Base-by-base conservation (phyloP, 257 asterid species). In the Solanum lycopersicoides region DNA sequence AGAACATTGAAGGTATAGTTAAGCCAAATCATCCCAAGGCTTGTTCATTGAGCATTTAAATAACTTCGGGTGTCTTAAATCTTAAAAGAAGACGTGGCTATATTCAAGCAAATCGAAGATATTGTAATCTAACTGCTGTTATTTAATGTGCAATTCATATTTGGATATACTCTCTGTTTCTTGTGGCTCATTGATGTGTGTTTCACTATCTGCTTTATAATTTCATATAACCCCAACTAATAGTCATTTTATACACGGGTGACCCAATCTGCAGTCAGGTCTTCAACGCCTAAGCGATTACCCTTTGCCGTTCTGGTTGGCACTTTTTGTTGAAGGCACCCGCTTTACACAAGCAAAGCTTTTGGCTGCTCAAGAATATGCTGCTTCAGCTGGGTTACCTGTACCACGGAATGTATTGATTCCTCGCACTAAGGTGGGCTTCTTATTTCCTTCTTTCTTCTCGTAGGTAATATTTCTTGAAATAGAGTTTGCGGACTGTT, bases 241-340 rank as follows among this genome's bases (percentile, higher is more conserved):
- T 44, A 12, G 69, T 68, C 75, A 15, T 35, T 83, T 69, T 53
- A 60, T 82, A 65, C 77, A 82, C 13, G 83, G 86, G 88, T 42
- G 87, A 39, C 72, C 90, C 72, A 72, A 79, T 87, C 16, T 92
- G 91, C 98, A 97, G 99, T 88, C 91, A 45, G 95, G 98, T 82
- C 93, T 95, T 73, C 95, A 93, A 87, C 90, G 91, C 73, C 92
- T 97, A n/a, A 88, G 87, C 34, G 99, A 97, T 91, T 96, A 90
- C 86, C 99, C 99, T 87, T 92, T 68, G 60, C 98, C 99, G 35
- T 97, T 97, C 89, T 97, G 98, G 98, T 86, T 97, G 86, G 98
- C 98, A 76, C 96, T 97, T 90, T 97, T 97, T 87, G 99, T 96
- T 20, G 99, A 95, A 92, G 99, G 99, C 53, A 97, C 99, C 88